phyloP scores from a whole-genome alignment of 2,329 filamentous ascomycete species.

The Fusarium nanum region DNA sequence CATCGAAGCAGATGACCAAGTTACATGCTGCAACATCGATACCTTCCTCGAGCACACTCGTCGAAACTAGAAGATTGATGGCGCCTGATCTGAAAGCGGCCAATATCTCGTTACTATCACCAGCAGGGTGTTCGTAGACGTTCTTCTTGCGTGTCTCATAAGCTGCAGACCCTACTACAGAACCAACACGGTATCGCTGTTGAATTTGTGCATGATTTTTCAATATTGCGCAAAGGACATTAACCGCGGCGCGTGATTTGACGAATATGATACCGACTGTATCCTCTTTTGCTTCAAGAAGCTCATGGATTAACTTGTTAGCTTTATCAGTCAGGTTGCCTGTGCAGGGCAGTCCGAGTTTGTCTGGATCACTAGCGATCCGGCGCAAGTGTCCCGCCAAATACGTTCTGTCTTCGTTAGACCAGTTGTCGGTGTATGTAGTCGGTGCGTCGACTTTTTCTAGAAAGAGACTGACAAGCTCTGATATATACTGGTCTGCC shows the following conservation, averaged over 20 bases:
- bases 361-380: conserved; percentile 43
- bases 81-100: conserved; percentile 65
- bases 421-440: conserved; percentile 55
- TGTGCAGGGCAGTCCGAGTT: conserved; percentile 20
- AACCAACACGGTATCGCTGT: conserved; percentile 62
- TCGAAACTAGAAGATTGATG: conserved; percentile 70
- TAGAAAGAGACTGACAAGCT: conserved; percentile 56
- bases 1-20: conserved; percentile 68
- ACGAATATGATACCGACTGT: conserved; percentile 75
- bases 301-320: conserved; percentile 62
- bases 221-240: conserved; percentile 69
- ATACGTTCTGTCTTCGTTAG: conserved; percentile 66
- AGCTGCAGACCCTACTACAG: conserved; percentile 65
- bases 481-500: conserved; percentile 71
- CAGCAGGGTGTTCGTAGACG: conserved; percentile 54
- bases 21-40: conserved; percentile 75
- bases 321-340: conserved; percentile 68
- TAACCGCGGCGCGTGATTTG: conserved; percentile 69
- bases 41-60: conserved; percentile 74
- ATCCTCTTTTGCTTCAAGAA: conserved; percentile 57
- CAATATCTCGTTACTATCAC: conserved; percentile 50
- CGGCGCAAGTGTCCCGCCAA: conserved; percentile 60
- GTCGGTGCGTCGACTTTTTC: conserved; percentile 31
- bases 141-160: conserved; percentile 52
- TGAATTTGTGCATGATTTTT: conserved; percentile 61